Conservation (phyloP, 2,329 filamentous ascomycete species). For the Penicillium sp. region DNA sequence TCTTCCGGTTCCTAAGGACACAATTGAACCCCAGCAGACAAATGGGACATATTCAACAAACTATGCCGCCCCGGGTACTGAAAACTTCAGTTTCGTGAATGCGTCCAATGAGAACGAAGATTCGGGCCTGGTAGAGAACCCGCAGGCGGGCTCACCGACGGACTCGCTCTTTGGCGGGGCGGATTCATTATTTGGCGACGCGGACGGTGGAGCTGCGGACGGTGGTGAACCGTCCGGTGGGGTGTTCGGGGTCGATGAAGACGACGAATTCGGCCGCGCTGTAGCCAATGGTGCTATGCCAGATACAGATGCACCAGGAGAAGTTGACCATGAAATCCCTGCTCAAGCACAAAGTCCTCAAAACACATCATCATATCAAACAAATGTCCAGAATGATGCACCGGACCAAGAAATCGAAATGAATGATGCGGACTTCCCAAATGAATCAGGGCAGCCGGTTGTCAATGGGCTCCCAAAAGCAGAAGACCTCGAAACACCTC, state of each 20-base stretch:
- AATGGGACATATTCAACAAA: constrained; percentile 77
- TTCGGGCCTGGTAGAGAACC: constrained; percentile 50
- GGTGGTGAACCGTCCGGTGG: constrained; percentile 54
- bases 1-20: constrained; percentile 71
- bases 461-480: constrained; percentile 45
- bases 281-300: constrained; percentile 63
- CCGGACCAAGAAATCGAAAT: constrained; percentile 18
- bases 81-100: constrained; percentile 52
- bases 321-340: constrained; percentile 28
- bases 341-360: constrained; percentile 9
- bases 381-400: constrained; percentile 7
- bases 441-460: constrained; percentile 30
- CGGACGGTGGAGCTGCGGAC: constrained; percentile 54
- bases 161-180: constrained; percentile 84
- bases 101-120: constrained; percentile 37
- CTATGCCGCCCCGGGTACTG: constrained; percentile 61
- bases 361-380: not conserved
- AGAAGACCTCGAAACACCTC: constrained; percentile 40
- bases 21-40: constrained; percentile 50
- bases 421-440: constrained; percentile 21
- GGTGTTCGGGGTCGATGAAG: constrained; percentile 74
- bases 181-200: constrained; percentile 87
- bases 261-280: constrained; percentile 75
- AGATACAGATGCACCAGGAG: constrained; percentile 46
- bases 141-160: constrained; percentile 63